These are phyloP conservation scores for Nidularia pulvinata DNA, from an alignment of 768 basidiomycete species.

Conservation along the genomic window DNA sequence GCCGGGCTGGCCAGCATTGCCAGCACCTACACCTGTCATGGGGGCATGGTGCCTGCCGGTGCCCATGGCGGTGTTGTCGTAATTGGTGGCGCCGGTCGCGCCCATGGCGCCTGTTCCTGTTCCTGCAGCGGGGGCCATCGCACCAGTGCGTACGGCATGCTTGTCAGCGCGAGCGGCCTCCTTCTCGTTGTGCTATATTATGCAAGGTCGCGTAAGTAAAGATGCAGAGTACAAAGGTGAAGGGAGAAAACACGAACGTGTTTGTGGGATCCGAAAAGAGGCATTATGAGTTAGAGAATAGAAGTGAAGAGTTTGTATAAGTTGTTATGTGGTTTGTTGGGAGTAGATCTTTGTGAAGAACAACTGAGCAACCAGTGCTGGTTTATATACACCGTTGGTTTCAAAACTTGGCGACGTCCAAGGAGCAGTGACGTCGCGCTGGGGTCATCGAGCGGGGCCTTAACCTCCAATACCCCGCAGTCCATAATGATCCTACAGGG, in stretches of 20 bases:
- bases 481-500: no score
- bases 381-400: no score
- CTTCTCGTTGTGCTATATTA: constrained; percentile 8
- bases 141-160: neutral
- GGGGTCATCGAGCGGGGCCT: no score
- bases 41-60: constrained; percentile 3
- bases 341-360: no score
- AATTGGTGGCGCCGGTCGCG: neutral
- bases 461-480: no score
- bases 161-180: neutral
- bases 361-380: no score
- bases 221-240: no score
- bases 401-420: no score
- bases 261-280: constrained; percentile 25
- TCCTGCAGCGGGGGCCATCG: constrained; percentile 2
- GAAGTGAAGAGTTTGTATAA: neutral
- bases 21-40: constrained; percentile 4
- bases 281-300: constrained; percentile 15
- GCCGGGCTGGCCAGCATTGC: constrained; percentile 3
- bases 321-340: no score
- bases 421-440: no score
- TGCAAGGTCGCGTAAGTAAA: neutral
- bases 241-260: neutral
- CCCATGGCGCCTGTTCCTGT: neutral
- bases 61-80: constrained; percentile 1